A percentile compares a stretch with the other conserved stretches of the same genome.
Conservation (phyloP, 768 basidiomycete species). For the Hemileccinum rubropunctum region DNA sequence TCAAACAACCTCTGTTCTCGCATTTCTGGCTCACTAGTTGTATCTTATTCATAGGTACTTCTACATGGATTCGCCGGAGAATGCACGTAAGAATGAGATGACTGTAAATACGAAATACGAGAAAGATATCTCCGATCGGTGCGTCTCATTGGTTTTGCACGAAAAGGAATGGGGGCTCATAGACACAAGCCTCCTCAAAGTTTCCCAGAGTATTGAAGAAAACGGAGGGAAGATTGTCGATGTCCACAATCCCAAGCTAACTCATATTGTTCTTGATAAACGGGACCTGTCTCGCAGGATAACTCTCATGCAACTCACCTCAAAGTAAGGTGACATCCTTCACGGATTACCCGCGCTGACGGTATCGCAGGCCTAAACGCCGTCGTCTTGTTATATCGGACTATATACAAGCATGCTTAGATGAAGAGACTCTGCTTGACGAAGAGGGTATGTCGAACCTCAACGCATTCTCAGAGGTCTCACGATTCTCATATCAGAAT, state of each 20-base stretch:
- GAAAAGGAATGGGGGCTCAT: background rate
- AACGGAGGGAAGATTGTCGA: constrained; percentile 75
- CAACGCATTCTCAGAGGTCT: background rate
- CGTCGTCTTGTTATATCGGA: constrained; percentile 76
- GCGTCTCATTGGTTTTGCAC: constrained; percentile 14
- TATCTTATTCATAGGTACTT: constrained; percentile 56
- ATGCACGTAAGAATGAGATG: constrained; percentile 68
- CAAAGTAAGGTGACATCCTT: constrained; percentile 48
- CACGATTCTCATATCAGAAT: constrained; percentile 17
- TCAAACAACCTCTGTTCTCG: background rate
- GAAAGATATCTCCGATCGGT: constrained; percentile 54
- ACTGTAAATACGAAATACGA: constrained; percentile 51
- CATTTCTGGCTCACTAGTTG: background rate
- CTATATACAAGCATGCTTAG: constrained; percentile 74
- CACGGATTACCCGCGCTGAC: constrained; percentile 7
- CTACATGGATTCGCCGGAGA: constrained; percentile 81
- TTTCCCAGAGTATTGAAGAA: constrained; percentile 50
- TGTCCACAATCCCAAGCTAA: constrained; percentile 74
- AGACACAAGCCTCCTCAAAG: constrained; percentile 49
- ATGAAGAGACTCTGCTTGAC: constrained; percentile 80
- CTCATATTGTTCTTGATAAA: constrained; percentile 84
- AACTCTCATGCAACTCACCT: constrained; percentile 67
- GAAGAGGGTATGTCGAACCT: constrained; percentile 58
- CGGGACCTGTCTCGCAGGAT: constrained; percentile 72
- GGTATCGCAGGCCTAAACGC: constrained; percentile 63